Conservation (phyloP, 306 rosid genomes). For the Prunus armeniaca region DNA sequence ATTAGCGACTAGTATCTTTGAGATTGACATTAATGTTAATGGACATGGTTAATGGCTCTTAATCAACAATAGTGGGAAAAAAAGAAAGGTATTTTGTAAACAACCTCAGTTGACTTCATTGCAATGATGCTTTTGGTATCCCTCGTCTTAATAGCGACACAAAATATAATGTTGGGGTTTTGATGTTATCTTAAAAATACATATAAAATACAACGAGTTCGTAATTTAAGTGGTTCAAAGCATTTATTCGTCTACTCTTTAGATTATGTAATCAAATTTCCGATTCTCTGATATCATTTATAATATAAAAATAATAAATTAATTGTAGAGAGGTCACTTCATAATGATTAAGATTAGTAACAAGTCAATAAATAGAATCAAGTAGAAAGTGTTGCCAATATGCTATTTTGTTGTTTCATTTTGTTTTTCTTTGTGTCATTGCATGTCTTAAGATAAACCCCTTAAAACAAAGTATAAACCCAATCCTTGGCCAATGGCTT, state of each 20-base stretch:
- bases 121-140: neutral
- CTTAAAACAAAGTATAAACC: neutral
- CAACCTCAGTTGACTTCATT: neutral
- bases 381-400: neutral
- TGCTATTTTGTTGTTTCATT: neutral
- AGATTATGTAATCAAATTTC: too few relatives aligned
- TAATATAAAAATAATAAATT: too few relatives aligned
- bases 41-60: neutral
- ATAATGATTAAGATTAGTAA: neutral
- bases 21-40: neutral
- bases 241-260: rapidly evolving
- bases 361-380: neutral
- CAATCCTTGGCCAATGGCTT: neutral
- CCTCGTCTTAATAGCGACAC: too few relatives aligned
- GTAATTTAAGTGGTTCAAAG: too few relatives aligned
- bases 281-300: rapidly evolving
- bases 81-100: too few relatives aligned
- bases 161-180: too few relatives aligned
- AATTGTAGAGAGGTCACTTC: neutral
- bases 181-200: too few relatives aligned
- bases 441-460: neutral
- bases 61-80: neutral
- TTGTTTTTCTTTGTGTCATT: neutral
- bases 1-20: neutral
- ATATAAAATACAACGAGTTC: too few relatives aligned